Evolutionary conservation across 2,329 filamentous ascomycete species (phyloP).

Genomic region (Calonectria fujianensis): DNA sequence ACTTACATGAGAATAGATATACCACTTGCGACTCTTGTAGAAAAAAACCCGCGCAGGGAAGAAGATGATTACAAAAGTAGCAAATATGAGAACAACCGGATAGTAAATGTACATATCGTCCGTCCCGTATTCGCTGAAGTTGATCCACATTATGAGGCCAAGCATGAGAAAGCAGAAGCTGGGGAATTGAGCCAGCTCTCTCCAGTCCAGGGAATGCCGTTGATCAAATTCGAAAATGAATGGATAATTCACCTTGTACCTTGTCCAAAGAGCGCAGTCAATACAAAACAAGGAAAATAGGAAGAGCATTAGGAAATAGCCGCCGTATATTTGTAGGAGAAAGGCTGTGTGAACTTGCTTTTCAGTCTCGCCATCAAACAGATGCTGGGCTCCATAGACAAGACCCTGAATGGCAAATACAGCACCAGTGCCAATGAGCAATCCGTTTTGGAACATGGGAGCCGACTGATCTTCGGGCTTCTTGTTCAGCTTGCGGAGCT

Average conservation of each 20-base stretch:
- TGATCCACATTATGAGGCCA: slow-evolving; percentile 90
- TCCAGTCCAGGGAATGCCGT: slow-evolving; percentile 90
- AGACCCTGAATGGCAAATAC: slow-evolving; percentile 81
- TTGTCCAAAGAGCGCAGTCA: slow-evolving; percentile 88
- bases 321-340: slow-evolving; percentile 91
- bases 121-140: slow-evolving; percentile 83
- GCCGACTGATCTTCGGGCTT: slow-evolving; percentile 74
- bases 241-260: slow-evolving; percentile 92
- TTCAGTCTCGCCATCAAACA: slow-evolving; percentile 68
- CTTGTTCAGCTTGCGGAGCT: slow-evolving; percentile 84
- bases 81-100: slow-evolving; percentile 84
- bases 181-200: slow-evolving; percentile 89
- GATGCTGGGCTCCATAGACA: slow-evolving; percentile 74
- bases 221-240: slow-evolving; percentile 98
- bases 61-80: slow-evolving; percentile 82
- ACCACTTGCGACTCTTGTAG: slow-evolving; percentile 87
- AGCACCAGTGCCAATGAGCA: slow-evolving; percentile 80
- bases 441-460: slow-evolving; percentile 76
- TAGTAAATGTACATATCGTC: slow-evolving; percentile 88
- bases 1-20: slow-evolving; percentile 90
- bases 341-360: slow-evolving; percentile 76
- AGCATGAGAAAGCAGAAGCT: slow-evolving; percentile 87
- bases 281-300: slow-evolving; percentile 90
- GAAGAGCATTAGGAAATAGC: slow-evolving; percentile 90
- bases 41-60: slow-evolving; percentile 85